These are phyloP conservation scores for Zymoseptoria pseudotritici DNA, from an alignment of 2,329 filamentous ascomycete genomes.

Conservation along the genomic window DNA sequence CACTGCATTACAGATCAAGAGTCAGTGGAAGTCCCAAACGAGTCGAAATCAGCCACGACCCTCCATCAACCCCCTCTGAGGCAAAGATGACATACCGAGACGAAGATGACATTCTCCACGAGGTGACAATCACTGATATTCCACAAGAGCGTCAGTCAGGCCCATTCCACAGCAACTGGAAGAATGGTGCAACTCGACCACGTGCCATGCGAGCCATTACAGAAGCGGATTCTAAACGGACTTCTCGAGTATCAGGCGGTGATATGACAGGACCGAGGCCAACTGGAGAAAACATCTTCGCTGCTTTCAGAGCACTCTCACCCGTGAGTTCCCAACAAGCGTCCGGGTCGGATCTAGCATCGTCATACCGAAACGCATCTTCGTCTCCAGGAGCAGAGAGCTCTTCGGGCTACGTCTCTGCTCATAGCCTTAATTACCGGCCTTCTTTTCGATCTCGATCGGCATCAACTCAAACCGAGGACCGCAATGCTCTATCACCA, in stretches of 20 bases:
- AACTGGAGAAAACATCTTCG: not conserved
- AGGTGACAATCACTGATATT: slow-evolving; percentile 16
- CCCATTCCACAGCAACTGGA: not conserved
- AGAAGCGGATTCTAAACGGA: not conserved
- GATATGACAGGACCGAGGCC: not conserved
- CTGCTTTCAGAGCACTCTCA: not conserved
- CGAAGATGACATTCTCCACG: slow-evolving; percentile 14
- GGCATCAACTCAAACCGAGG: not conserved
- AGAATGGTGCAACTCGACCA: not conserved
- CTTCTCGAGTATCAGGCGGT: not conserved
- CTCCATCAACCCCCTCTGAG: slow-evolving; percentile 13
- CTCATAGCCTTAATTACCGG: not conserved
- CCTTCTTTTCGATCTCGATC: not conserved
- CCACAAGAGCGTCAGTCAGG: not conserved
- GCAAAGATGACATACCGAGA: slow-evolving; percentile 13
- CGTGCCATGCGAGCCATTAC: not conserved
- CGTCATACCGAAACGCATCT: not conserved
- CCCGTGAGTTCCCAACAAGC: not conserved
- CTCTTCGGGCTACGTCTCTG: not conserved
- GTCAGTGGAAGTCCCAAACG: slow-evolving; percentile 6
- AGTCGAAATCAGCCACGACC: slow-evolving; percentile 16
- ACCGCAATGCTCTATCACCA: not conserved
- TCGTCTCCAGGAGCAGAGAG: not conserved
- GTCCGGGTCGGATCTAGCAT: not conserved
- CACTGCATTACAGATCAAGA: not conserved